These are phyloP conservation scores for Babesia bovis DNA, from an alignment of 169 alveolate species.

Conservation along the genomic window DNA sequence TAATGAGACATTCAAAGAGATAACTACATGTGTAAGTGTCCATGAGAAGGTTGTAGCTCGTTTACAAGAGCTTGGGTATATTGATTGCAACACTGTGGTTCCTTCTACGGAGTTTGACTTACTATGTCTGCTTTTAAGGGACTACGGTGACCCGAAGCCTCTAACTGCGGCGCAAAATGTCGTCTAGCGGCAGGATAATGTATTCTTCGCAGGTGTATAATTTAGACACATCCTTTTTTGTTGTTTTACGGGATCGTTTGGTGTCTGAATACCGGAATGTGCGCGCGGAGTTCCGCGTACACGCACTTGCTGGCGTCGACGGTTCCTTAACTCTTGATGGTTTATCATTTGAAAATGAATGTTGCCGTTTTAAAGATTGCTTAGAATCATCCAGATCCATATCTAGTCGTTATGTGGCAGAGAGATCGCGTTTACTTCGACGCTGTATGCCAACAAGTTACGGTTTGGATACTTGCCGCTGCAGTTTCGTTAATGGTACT, in stretches of 20 bases:
- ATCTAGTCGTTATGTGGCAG: conserved; percentile 22
- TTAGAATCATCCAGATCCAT: background rate
- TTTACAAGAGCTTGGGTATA: background rate
- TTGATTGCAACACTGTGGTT: background rate
- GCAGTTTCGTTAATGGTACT: conserved; percentile 42
- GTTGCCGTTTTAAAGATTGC: conserved; percentile 54
- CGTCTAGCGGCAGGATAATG: conserved; percentile 1
- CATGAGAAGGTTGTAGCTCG: background rate
- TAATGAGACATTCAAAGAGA: background rate
- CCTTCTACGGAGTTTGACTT: conserved; percentile 35
- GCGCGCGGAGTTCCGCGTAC: conserved; percentile 22
- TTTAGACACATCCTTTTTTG: conserved; percentile 57
- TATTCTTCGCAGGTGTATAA: conserved; percentile 37
- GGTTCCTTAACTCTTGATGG: conserved; percentile 55
- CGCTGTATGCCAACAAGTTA: conserved; percentile 10
- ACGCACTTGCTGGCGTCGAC: conserved; percentile 39
- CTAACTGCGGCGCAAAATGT: background rate
- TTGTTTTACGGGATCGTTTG: conserved; percentile 28
- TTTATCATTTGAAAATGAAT: conserved; percentile 35
- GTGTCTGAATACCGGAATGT: background rate
- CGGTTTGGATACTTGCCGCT: conserved; percentile 14
- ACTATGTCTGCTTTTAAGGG: background rate
- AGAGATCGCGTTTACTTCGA: conserved; percentile 4
- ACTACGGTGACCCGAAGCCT: background rate
- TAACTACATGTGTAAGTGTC: background rate